These are phyloP conservation scores for Ophiognomonia clavigignenti-juglandacearum DNA, from an alignment of 2,329 filamentous ascomycete species.

Conservation along the genomic window DNA sequence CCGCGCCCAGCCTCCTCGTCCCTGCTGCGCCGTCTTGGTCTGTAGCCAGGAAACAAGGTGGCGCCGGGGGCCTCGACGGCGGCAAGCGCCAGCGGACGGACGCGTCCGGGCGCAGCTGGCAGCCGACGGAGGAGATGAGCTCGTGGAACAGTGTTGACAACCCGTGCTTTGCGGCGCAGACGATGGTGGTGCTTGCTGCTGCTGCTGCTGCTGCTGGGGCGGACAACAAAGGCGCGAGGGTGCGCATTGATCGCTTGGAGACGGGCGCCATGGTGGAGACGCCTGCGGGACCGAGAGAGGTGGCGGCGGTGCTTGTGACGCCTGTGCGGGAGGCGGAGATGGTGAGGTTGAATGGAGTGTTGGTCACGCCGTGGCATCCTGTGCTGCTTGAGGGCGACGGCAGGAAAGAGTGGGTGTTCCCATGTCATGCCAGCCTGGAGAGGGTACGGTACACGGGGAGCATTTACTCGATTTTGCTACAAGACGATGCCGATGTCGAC, in stretches of 20 bases:
- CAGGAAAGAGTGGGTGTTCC: constrained; percentile 40
- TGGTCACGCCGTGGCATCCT: constrained; percentile 59
- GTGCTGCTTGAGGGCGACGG: constrained; percentile 26
- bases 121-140: constrained; percentile 31
- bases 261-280: constrained; percentile 45
- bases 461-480: constrained; percentile 54
- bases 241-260: constrained; percentile 39
- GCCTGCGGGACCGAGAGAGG: constrained; percentile 41
- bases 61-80: not conserved
- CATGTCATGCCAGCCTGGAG: constrained; percentile 29
- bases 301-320: constrained; percentile 49
- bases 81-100: constrained; percentile 18
- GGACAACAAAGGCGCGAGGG: constrained; percentile 28
- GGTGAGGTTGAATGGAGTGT: constrained; percentile 39
- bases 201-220: too few species aligned
- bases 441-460: constrained; percentile 40
- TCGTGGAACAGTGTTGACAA: constrained; percentile 35
- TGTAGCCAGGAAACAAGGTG: too few species aligned
- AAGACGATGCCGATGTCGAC: constrained; percentile 35
- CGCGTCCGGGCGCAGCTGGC: not conserved
- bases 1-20: constrained; percentile 33
- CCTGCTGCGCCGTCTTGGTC: too few species aligned
- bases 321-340: constrained; percentile 34
- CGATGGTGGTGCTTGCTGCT: constrained; percentile 41
- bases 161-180: constrained; percentile 50